A percentile compares a stretch with the other conserved stretches of the same genome.
Evolutionary conservation across 2,329 filamentous ascomycete species (phyloP).

Genomic region (Berkeleyomyces basicola): DNA sequence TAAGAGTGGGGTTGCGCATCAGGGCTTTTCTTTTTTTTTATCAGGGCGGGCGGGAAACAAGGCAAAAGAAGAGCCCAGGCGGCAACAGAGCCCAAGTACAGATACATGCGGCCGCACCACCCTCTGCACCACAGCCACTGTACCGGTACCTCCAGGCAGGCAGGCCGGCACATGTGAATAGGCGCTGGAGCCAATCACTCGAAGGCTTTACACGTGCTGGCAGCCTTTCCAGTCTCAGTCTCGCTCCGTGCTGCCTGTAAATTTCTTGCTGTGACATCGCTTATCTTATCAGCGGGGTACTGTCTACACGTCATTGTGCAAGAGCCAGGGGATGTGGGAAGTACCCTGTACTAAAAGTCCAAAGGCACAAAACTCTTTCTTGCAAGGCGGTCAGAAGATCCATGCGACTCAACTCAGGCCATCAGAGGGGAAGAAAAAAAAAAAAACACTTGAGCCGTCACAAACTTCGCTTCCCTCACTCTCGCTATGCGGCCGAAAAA

Average conservation of each 20-base stretch:
- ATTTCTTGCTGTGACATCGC: background rate
- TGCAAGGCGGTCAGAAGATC: background rate
- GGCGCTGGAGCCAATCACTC: too few relatives aligned
- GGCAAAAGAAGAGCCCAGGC: background rate
- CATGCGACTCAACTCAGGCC: background rate
- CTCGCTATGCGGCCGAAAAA: background rate
- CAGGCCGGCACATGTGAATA: too few relatives aligned
- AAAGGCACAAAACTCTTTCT: background rate
- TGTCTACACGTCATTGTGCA: background rate
- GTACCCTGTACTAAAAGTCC: background rate
- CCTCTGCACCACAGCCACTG: too few relatives aligned
- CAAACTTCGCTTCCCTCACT: background rate
- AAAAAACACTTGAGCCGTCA: background rate
- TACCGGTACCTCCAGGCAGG: too few relatives aligned
- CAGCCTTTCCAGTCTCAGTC: background rate
- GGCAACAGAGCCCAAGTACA: too few relatives aligned
- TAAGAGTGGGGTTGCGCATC: conserved; percentile 13
- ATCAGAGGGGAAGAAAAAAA: background rate
- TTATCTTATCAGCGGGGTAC: conserved; percentile 8
- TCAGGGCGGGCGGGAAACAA: background rate
- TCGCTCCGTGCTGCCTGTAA: background rate
- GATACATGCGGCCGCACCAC: too few relatives aligned
- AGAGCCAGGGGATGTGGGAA: background rate
- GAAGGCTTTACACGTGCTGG: background rate
- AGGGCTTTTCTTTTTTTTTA: conserved; percentile 10